Conservation (phyloP, 352 stramenopile species). For the Globisporangium polare region DNA sequence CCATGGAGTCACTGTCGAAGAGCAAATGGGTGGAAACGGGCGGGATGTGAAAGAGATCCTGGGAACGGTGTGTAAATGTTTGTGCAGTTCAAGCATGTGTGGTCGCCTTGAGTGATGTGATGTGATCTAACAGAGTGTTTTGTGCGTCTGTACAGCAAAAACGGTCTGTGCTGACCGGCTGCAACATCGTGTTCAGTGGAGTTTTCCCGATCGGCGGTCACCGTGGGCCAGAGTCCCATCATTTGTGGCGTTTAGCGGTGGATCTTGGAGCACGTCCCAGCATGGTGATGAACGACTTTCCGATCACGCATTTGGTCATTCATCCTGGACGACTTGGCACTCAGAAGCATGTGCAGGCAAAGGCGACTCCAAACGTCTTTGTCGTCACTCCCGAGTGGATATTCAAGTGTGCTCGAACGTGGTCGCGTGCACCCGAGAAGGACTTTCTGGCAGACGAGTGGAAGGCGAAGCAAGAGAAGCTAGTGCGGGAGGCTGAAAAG, state of each 20-base stretch:
- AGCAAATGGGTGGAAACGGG: conserved; percentile 66
- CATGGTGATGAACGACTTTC: conserved; percentile 67
- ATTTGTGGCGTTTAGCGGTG: conserved; percentile 71
- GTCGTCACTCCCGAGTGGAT: conserved; percentile 82
- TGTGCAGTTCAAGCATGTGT: no score
- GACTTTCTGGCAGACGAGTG: conserved; percentile 69
- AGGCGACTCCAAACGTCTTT: conserved; percentile 47
- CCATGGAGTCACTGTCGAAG: conserved; percentile 49
- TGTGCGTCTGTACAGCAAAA: conserved; percentile 44
- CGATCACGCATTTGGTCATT: conserved; percentile 82
- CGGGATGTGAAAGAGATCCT: conserved; percentile 69
- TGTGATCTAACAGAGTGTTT: conserved; percentile 7
- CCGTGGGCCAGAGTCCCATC: conserved; percentile 57
- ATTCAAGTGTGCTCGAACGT: conserved; percentile 71
- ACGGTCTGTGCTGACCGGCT: conserved; percentile 54
- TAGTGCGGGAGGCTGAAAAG: conserved; percentile 16
- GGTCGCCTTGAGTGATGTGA: no score
- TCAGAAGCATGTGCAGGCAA: conserved; percentile 77
- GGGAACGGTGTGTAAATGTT: conserved; percentile 35
- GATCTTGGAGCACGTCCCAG: conserved; percentile 67
- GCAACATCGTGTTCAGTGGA: conserved; percentile 77
- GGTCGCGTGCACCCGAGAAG: conserved; percentile 50
- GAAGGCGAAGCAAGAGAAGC: conserved; percentile 37
- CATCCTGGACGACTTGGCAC: conserved; percentile 75
- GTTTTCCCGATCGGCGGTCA: conserved; percentile 63